Base-by-base conservation (phyloP, 441 rosid genomes). In the Theobroma grandiflorum region DNA sequence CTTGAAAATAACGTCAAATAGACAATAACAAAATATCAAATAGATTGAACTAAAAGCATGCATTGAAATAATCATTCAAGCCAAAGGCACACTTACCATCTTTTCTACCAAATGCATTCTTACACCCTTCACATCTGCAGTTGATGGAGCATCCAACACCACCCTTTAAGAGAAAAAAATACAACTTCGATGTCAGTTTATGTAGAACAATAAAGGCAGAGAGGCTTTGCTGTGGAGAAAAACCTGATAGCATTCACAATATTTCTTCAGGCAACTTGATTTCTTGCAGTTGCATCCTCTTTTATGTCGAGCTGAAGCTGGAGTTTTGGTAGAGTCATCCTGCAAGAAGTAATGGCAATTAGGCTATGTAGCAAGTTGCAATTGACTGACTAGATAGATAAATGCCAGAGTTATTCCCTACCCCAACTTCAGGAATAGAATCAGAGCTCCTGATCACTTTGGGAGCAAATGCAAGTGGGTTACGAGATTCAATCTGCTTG, bases 211-310 rank as follows among this genome's bases (percentile, higher is more conserved):
- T 59, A 77, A 61, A 75, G 53, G 72, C 49, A 47, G 26, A 68
- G 3, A 47, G 63, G 59, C 67, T 26, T 35, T 74, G 22, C 55
- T 26, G 38, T 47, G 31, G 75, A 57, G 77, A 77, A 76, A 86
- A 84, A 97, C 99, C 99, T 97, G 99, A 84, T 85, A 97, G 95
- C 99, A 97, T 91, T 97, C 99, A 5, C 99, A 97, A 78, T 97
- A 97, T 90, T 97, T 97, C 89, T 97, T 97, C 62, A 95, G 85
- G 82, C 99, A 97, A 84, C 87, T 92, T 49, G 99, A 97, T 84
- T 97, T 97, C 91, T 97, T 97, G 95, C 99, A 97, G 90, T 97
- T 97, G 93, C 99, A 97, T 65, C 99, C 99, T 86, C 99, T 88
- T 88, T 97, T 97, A 81, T 97, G 99, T 40, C 99, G 92, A 9